Percentiles rank a stretch among this genome's conserved stretches.
phyloP scores from a whole-genome alignment of 257 asterid species.

The Coffea eugenioides region DNA sequence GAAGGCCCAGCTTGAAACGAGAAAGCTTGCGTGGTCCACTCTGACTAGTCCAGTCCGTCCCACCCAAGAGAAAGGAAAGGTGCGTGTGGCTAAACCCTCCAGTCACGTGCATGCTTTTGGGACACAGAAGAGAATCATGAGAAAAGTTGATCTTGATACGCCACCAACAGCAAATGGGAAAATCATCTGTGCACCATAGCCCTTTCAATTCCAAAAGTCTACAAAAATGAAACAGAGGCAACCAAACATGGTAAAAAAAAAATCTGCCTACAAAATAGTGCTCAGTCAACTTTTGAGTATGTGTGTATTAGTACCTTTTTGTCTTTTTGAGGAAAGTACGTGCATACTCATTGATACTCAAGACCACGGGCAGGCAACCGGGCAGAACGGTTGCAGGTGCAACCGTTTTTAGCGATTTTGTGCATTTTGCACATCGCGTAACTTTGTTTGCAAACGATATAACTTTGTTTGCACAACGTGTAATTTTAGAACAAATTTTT shows the following conservation, averaged over 20 bases:
- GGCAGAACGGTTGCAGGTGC: too few species aligned
- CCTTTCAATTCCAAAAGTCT: neutral
- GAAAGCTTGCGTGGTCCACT: conserved; percentile 27
- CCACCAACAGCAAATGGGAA: conserved; percentile 10
- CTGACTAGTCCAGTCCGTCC: conserved; percentile 20
- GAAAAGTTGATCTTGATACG: conserved; percentile 18
- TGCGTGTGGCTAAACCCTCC: conserved; percentile 18
- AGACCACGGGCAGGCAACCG: too few species aligned
- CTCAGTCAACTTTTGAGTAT: neutral
- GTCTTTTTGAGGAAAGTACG: too few species aligned
- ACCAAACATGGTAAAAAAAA: neutral
- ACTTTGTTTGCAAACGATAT: too few species aligned
- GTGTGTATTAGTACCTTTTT: neutral
- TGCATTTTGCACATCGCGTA: too few species aligned
- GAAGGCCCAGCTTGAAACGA: conserved; percentile 2
- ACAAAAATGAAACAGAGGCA: neutral
- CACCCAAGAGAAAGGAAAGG: conserved; percentile 13
- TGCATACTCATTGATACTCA: too few species aligned
- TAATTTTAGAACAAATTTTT: too few species aligned
- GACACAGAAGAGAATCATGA: neutral
- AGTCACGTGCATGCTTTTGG: conserved; percentile 13
- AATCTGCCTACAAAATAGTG: neutral
- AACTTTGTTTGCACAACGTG: too few species aligned
- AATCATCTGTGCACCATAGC: neutral
- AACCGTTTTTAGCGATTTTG: too few species aligned